Conservation (phyloP, 2,329 filamentous ascomycete species). For the Sclerotinia minor region DNA sequence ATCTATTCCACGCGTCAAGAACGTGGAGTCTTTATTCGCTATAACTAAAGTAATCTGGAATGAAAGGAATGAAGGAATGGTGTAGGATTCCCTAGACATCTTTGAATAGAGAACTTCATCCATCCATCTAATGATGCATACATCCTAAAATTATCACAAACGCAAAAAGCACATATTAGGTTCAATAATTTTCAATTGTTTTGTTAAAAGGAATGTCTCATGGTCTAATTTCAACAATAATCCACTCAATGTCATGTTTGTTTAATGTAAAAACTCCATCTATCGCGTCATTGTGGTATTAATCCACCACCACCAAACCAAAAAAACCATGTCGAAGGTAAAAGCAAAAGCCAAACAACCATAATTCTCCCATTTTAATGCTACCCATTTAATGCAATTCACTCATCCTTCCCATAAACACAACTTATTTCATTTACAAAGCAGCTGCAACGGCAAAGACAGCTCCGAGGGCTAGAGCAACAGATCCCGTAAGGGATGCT, state of each 20-base stretch:
- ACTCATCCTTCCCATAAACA: slow-evolving; percentile 3
- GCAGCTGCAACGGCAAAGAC: slow-evolving; percentile 22
- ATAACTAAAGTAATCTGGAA: no score
- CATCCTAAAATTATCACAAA: background rate
- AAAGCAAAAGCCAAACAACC: slow-evolving; percentile 8
- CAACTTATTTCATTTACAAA: slow-evolving; percentile 17
- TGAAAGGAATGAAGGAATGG: no score
- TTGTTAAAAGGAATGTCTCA: background rate
- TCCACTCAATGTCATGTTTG: slow-evolving; percentile 4
- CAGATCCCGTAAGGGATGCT: slow-evolving; percentile 26
- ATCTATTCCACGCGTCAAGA: background rate
- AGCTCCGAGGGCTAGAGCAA: slow-evolving; percentile 19
- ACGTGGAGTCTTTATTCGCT: no score
- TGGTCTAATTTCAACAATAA: slow-evolving; percentile 2
- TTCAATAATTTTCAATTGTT: slow-evolving; percentile 4
- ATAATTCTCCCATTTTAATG: slow-evolving; percentile 7
- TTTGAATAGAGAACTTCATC: no score
- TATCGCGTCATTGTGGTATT: slow-evolving; percentile 9
- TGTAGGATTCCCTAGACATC: no score
- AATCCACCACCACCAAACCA: slow-evolving; percentile 8
- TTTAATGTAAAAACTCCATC: slow-evolving; percentile 22
- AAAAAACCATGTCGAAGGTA: slow-evolving; percentile 12
- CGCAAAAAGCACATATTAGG: background rate
- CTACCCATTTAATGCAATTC: slow-evolving; percentile 7
- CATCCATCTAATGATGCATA: no score